Conservation (phyloP, 2,329 filamentous ascomycete genomes). For the Pseudogymnoascus sp. region DNA sequence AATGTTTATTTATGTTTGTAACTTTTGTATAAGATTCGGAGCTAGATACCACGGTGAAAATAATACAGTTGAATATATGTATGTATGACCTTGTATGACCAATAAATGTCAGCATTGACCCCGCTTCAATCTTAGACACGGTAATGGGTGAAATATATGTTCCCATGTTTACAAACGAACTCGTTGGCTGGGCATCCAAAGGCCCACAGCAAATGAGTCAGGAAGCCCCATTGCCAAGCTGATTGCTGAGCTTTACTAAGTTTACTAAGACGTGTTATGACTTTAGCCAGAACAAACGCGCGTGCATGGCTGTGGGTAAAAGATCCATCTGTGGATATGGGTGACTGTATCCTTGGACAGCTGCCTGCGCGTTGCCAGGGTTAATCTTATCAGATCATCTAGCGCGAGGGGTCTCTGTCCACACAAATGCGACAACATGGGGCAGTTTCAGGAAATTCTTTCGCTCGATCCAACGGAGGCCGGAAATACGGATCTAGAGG, state of each 20-base stretch:
- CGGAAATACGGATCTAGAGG: neutral
- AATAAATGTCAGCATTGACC: neutral
- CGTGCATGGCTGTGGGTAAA: neutral
- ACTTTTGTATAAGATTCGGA: neutral
- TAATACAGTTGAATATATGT: conserved; percentile 1
- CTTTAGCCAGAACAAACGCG: neutral
- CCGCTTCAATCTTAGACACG: neutral
- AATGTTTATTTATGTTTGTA: conserved; percentile 4
- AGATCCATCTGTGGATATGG: neutral
- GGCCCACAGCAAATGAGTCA: neutral
- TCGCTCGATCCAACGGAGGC: neutral
- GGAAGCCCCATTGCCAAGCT: neutral
- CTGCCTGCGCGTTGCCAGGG: neutral
- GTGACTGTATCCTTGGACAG: neutral
- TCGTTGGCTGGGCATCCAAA: neutral
- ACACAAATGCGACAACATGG: conserved; percentile 2
- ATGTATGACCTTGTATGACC: neutral
- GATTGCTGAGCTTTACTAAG: neutral
- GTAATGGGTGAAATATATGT: neutral
- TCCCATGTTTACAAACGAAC: neutral
- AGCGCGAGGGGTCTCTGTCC: conserved; percentile 7
- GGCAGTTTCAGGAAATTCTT: neutral
- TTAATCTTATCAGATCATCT: conserved; percentile 9
- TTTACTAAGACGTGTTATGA: neutral
- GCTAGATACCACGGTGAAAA: neutral